These are phyloP conservation scores for Camellia japonica DNA, from an alignment of 148 eudicot species.

Conservation along the genomic window DNA sequence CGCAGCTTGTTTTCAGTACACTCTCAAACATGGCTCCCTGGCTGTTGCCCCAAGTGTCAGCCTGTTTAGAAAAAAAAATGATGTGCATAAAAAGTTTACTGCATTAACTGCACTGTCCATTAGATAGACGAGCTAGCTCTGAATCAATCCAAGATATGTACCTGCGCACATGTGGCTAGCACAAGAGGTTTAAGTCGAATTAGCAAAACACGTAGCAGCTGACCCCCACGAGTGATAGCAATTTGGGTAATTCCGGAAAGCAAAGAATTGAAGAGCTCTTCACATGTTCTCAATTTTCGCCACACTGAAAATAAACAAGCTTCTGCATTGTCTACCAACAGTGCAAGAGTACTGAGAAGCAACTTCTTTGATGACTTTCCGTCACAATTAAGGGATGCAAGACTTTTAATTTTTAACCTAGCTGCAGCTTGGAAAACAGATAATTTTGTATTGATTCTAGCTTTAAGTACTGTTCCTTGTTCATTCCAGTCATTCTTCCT, in stretches of 20 bases:
- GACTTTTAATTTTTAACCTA: slow-evolving; percentile 52
- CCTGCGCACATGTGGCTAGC: slow-evolving; percentile 82
- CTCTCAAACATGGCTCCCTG: slow-evolving; percentile 90
- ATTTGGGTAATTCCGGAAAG: slow-evolving; percentile 79
- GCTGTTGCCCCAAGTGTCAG: slow-evolving; percentile 75
- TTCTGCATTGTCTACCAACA: slow-evolving; percentile 84
- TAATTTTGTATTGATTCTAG: slow-evolving; percentile 68
- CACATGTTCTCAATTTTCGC: slow-evolving; percentile 82
- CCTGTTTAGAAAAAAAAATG: slow-evolving; percentile 49
- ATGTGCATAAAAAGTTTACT: slow-evolving; percentile 15
- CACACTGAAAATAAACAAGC: slow-evolving; percentile 84
- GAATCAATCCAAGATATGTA: slow-evolving; percentile 15
- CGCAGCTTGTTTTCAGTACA: slow-evolving; percentile 75
- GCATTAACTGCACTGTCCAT: slow-evolving; percentile 9
- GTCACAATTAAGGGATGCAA: slow-evolving; percentile 62
- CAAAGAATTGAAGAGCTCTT: slow-evolving; percentile 82
- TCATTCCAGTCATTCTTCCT: slow-evolving; percentile 93
- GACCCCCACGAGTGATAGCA: slow-evolving; percentile 82
- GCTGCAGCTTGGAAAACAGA: slow-evolving; percentile 77
- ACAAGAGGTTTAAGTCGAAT: slow-evolving; percentile 92
- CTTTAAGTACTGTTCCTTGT: slow-evolving; percentile 72
- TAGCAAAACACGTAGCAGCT: slow-evolving; percentile 76
- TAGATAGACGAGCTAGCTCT: slow-evolving; percentile 3
- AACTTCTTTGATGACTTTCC: slow-evolving; percentile 74
- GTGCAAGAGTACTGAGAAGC: slow-evolving; percentile 67